phyloP scores from a whole-genome alignment of 768 basidiomycete species.

The Phlegmacium glaucopus region DNA sequence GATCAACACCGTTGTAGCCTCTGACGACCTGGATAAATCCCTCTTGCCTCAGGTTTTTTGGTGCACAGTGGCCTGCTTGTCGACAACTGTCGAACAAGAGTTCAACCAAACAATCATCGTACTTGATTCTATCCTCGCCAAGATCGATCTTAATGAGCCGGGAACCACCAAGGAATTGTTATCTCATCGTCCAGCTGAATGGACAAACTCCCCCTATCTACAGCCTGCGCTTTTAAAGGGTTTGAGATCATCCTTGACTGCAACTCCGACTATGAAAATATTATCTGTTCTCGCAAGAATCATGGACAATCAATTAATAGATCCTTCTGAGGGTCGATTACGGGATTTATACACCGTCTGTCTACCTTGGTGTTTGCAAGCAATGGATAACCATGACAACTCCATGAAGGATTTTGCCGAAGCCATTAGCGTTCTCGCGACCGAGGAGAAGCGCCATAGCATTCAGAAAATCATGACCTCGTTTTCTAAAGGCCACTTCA shows the following conservation, averaged over 20 bases:
- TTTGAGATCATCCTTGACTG: conserved; percentile 74
- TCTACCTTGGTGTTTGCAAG: conserved; percentile 86
- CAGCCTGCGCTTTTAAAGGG: conserved; percentile 75
- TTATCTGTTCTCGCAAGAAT: conserved; percentile 61
- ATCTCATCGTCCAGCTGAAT: conserved; percentile 64
- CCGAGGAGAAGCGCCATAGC: conserved; percentile 66
- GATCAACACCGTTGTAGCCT: conserved; percentile 56
- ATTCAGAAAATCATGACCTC: conserved; percentile 88
- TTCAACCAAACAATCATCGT: conserved; percentile 66
- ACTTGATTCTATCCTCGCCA: conserved; percentile 60
- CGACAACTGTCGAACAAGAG: conserved; percentile 80
- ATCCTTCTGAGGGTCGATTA: conserved; percentile 65
- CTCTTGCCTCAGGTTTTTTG: conserved; percentile 85
- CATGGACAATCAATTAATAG: conserved; percentile 63
- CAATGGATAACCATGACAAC: conserved; percentile 68
- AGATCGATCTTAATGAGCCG: conserved; percentile 68
- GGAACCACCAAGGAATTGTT: conserved; percentile 67
- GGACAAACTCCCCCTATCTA: conserved; percentile 61
- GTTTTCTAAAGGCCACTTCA: conserved; percentile 82
- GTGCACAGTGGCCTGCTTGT: conserved; percentile 78
- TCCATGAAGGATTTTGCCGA: conserved; percentile 67
- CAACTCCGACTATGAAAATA: conserved; percentile 60
- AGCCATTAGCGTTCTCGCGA: conserved; percentile 70
- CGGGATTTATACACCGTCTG: conserved; percentile 80
- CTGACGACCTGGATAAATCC: conserved; percentile 52